Evolutionary conservation across 345 rosid species (phyloP), one percentile per base, ranked within the genome.

Genomic region (Dipteronia dyeriana): DNA sequence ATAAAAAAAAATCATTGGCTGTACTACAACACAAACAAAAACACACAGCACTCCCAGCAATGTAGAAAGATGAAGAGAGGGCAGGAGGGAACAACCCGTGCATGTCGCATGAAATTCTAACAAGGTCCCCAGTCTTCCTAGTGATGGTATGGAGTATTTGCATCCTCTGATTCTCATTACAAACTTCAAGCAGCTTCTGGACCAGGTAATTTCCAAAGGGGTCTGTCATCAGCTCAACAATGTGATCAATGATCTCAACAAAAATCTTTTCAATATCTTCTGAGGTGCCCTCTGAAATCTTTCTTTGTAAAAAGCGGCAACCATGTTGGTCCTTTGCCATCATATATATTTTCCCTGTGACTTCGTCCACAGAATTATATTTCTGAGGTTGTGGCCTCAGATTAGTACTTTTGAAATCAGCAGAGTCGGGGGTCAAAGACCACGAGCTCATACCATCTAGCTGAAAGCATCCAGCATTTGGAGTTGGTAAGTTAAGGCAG

Each of bases 321-420:
- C 97, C 97, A 53, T 90, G 85, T 74, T 93, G 97, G 72, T 91
- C 97, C 77, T 90, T 93, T 0, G 92, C 91, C 90, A 93, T 80
- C 79, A 81, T 84, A 75, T 83, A 87, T 76, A 91, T 88, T 81
- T 69, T 88, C 76, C 89, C 89, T 29, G 79, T 85, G 26, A 81
- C 85, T 73, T 91, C 97, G 68, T 87, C 92, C 45, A 88, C 79
- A 60, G 84, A 83, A 75, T 65, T 81, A 60, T 76, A 90, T 71
- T 85, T 90, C 76, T 69, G 86, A 85, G 85, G 81, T 51, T 77
- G 92, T 62, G 87, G 67, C 86, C 84, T 77, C 16, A 80, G 34
- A 83, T 85, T 82, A 34, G 26, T 57, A 73, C 54, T 82, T 70
- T 82, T 87, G 76, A 83, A 63, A 78, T 82, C 81, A 49, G 78